Evolutionary conservation across 2,329 filamentous ascomycete species (phyloP).

Genomic region (Mariannaea sp.): DNA sequence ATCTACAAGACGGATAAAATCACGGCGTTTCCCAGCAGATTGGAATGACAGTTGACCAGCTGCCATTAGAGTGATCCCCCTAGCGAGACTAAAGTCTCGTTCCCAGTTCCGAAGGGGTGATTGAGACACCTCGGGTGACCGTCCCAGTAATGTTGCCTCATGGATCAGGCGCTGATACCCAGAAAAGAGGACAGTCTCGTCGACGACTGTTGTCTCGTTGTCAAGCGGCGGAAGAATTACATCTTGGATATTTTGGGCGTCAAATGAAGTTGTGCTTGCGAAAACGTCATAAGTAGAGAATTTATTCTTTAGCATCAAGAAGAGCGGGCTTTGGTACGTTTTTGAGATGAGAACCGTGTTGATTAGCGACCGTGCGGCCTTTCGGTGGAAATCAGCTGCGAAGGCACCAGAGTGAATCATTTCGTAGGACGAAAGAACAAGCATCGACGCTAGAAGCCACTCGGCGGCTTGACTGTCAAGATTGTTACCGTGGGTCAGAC

Average conservation of each 20-base stretch:
- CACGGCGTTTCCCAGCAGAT: not conserved
- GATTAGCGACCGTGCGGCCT: not conserved
- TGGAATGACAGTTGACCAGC: not conserved
- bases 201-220: not conserved
- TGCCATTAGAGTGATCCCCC: not conserved
- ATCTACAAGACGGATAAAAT: not conserved
- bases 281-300: not conserved
- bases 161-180: no score
- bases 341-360: not conserved
- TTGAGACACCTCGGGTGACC: no score
- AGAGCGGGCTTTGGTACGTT: not conserved
- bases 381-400: slow-evolving; percentile 2
- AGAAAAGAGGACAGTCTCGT: not conserved
- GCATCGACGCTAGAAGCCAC: slow-evolving; percentile 1
- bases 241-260: not conserved
- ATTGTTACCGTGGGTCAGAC: not conserved
- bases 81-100: no score
- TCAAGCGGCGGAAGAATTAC: not conserved
- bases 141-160: no score
- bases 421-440: not conserved
- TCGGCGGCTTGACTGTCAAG: not conserved
- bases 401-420: not conserved
- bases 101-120: no score
- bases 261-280: not conserved
- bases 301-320: not conserved